Percentiles rank a stretch among this genome's conserved stretches.
Evolutionary conservation across 2,329 filamentous ascomycete genomes (phyloP).

Genomic region (Aspergillus costaricaensis): DNA sequence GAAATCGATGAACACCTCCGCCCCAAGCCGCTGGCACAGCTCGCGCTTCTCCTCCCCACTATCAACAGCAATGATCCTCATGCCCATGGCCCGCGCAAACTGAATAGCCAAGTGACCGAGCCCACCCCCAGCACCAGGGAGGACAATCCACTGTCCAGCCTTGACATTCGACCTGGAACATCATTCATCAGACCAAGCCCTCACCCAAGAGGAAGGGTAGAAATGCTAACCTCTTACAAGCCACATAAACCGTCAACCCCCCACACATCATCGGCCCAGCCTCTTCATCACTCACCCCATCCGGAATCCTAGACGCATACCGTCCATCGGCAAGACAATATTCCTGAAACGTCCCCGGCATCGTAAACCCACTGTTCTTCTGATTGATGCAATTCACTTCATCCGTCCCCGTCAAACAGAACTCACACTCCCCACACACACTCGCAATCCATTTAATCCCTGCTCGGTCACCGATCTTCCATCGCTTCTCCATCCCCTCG

Average conservation of each 20-base stretch:
- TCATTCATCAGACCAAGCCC: neutral
- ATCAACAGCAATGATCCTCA: slow-evolving; percentile 79
- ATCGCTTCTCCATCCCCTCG: slow-evolving; percentile 13
- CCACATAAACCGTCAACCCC: slow-evolving; percentile 27
- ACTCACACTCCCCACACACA: slow-evolving; percentile 23
- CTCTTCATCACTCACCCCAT: slow-evolving; percentile 19
- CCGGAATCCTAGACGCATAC: slow-evolving; percentile 23
- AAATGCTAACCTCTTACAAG: slow-evolving; percentile 13
- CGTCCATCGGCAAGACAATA: slow-evolving; percentile 21
- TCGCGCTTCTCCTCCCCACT: slow-evolving; percentile 76
- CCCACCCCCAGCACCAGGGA: slow-evolving; percentile 51
- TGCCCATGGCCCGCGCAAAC: slow-evolving; percentile 88
- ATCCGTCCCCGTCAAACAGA: slow-evolving; percentile 18
- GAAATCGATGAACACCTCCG: slow-evolving; percentile 77
- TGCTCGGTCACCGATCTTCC: slow-evolving; percentile 28
- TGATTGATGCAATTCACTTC: slow-evolving; percentile 22
- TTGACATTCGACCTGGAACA: slow-evolving; percentile 35
- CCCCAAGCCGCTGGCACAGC: slow-evolving; percentile 67
- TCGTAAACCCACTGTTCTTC: slow-evolving; percentile 20
- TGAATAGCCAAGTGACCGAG: slow-evolving; percentile 78
- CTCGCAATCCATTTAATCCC: slow-evolving; percentile 24
- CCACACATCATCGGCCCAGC: slow-evolving; percentile 27
- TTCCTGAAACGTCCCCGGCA: slow-evolving; percentile 24
- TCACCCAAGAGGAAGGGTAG: too few relatives aligned
- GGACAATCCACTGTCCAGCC: slow-evolving; percentile 30